phyloP scores from a whole-genome alignment of 768 basidiomycete species.

The Boletus rufocinnamomeus region DNA sequence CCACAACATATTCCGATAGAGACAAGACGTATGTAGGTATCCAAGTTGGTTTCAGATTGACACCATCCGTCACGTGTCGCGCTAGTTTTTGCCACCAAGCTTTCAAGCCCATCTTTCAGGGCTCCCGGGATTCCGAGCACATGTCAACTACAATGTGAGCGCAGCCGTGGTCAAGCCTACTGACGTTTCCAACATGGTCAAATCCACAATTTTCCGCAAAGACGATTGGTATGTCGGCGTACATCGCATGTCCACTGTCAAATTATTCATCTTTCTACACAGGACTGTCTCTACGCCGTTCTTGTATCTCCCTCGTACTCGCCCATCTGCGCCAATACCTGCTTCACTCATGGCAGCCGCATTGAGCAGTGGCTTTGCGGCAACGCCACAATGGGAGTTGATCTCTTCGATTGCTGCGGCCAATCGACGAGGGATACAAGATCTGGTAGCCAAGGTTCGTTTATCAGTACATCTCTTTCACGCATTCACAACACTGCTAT shows the following conservation, averaged over 20 bases:
- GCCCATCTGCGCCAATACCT: conserved; percentile 57
- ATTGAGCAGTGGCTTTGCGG: conserved; percentile 42
- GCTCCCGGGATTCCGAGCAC: conserved; percentile 70
- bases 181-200: conserved; percentile 46
- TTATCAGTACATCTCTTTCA: neutral
- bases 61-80: conserved; percentile 5
- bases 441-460: conserved; percentile 41
- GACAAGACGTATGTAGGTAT: conserved; percentile 58
- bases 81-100: conserved; percentile 69
- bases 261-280: conserved; percentile 2
- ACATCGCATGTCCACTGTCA: neutral
- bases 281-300: conserved; percentile 63
- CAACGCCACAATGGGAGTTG: conserved; percentile 52
- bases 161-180: conserved; percentile 52
- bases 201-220: conserved; percentile 54
- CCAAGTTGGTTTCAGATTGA: conserved; percentile 2
- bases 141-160: conserved; percentile 61
- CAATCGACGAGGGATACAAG: conserved; percentile 38
- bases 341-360: conserved; percentile 38
- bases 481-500: neutral
- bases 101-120: conserved; percentile 68
- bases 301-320: conserved; percentile 64
- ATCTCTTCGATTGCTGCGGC: conserved; percentile 45
- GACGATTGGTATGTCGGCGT: conserved; percentile 49
- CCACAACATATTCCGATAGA: conserved; percentile 56